These are phyloP conservation scores for Candida incommunis DNA, from an alignment of 805 yeast genomes.

Conservation along the genomic window DNA sequence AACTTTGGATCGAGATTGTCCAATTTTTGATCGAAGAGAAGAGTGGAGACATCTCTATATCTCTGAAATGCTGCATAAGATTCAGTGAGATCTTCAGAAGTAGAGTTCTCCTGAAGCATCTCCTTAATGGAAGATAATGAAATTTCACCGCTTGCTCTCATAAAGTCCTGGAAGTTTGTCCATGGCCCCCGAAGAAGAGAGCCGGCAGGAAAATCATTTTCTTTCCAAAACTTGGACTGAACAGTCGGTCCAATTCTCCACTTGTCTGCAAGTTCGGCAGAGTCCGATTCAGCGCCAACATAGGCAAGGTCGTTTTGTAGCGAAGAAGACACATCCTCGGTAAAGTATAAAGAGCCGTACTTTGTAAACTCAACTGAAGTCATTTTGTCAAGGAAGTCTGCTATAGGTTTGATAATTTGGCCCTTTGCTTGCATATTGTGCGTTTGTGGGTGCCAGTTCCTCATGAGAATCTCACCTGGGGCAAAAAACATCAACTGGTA, in stretches of 20 bases:
- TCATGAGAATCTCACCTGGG: slow-evolving; percentile 75
- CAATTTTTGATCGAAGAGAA: slow-evolving; percentile 31
- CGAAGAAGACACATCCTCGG: slow-evolving; percentile 42
- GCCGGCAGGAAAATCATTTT: slow-evolving; percentile 37
- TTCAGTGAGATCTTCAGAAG: slow-evolving; percentile 21
- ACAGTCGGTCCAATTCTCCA: slow-evolving; percentile 88
- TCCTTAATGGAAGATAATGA: slow-evolving; percentile 49
- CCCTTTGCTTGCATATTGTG: slow-evolving; percentile 38
- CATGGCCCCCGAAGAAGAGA: slow-evolving; percentile 63
- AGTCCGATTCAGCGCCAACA: slow-evolving; percentile 41
- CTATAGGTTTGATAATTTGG: slow-evolving; percentile 51
- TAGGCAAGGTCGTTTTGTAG: slow-evolving; percentile 34
- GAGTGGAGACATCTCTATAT: slow-evolving; percentile 40
- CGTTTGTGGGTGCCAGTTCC: slow-evolving; percentile 75
- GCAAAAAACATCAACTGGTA: slow-evolving; percentile 70
- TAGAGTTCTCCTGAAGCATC: slow-evolving; percentile 41
- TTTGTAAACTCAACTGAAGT: slow-evolving; percentile 47
- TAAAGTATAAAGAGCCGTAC: slow-evolving; percentile 74
- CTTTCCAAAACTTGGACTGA: slow-evolving; percentile 66
- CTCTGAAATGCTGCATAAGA: slow-evolving; percentile 39
- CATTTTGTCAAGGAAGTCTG: slow-evolving; percentile 47
- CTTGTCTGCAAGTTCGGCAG: slow-evolving; percentile 37
- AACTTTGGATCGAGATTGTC: slow-evolving; percentile 39
- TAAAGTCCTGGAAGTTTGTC: slow-evolving; percentile 49
- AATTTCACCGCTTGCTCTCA: slow-evolving; percentile 47